Conservation (phyloP, 2,329 filamentous ascomycete species). For the Pestalotiopsis sp. region DNA sequence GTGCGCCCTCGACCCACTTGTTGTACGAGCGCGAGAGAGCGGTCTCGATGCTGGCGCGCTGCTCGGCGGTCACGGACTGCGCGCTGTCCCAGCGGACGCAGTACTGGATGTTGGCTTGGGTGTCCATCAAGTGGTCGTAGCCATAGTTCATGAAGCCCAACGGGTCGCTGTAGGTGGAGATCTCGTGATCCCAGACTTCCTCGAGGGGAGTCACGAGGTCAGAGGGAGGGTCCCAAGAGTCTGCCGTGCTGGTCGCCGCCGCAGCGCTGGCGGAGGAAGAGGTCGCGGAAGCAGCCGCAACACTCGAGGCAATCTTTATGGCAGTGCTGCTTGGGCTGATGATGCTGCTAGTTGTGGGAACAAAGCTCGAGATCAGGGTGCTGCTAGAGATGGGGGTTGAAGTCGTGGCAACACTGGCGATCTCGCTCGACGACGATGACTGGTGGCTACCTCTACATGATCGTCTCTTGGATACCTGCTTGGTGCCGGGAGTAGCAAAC, state of each 20-base stretch:
- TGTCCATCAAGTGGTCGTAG: constrained; percentile 15
- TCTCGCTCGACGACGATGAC: not conserved
- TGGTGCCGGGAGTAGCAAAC: not conserved
- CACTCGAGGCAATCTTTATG: not conserved
- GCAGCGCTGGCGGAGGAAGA: constrained; percentile 1
- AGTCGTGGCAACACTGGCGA: not conserved
- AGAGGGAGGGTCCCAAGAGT: constrained; percentile 5
- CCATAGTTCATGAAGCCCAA: constrained; percentile 10
- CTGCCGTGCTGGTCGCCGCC: not conserved
- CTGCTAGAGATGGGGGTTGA: not conserved
- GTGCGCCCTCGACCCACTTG: constrained; percentile 11
- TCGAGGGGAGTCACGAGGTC: constrained; percentile 1
- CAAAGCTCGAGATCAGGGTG: not conserved
- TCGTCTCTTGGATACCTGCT: not conserved
- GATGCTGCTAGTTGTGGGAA: not conserved
- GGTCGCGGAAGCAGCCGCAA: not conserved
- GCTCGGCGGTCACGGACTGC: constrained; percentile 7
- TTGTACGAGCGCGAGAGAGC: constrained; percentile 7
- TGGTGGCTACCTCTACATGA: not conserved
- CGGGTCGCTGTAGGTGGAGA: constrained; percentile 10
- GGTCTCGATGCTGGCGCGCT: constrained; percentile 9
- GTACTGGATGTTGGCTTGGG: constrained; percentile 10
- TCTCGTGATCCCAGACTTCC: constrained; percentile 12
- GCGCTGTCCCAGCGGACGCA: constrained; percentile 14
- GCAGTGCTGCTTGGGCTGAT: not conserved